Conservation (phyloP, 2,329 filamentous ascomycete species). For the Beauveria medogensis region DNA sequence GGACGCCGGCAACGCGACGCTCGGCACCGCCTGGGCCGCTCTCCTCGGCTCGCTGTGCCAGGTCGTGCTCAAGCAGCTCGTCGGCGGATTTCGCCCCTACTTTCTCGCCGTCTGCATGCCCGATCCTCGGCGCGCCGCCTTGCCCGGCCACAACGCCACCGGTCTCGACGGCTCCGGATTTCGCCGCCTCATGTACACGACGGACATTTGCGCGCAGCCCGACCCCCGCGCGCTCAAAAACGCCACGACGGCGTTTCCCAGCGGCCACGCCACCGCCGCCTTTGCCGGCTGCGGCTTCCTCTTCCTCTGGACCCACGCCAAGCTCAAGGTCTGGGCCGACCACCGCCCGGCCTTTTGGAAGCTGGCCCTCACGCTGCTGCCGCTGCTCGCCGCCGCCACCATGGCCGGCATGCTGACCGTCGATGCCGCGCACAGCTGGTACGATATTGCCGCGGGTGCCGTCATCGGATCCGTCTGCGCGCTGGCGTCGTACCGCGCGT, state of each 20-base stretch:
- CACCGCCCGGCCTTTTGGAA: conserved; percentile 63
- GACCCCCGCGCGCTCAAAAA: conserved; percentile 49
- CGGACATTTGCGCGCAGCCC: conserved; percentile 50
- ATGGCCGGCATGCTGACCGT: conserved; percentile 56
- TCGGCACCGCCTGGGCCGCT: conserved; percentile 53
- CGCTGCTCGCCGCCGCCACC: conserved; percentile 51
- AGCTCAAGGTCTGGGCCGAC: conserved; percentile 61
- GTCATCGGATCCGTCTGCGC: conserved; percentile 56
- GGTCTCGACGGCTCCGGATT: conserved; percentile 42
- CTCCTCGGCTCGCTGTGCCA: conserved; percentile 55
- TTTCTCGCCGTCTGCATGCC: conserved; percentile 59
- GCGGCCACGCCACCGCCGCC: conserved; percentile 57
- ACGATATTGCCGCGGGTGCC: conserved; percentile 57
- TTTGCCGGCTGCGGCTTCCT: conserved; percentile 58
- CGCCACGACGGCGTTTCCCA: conserved; percentile 57
- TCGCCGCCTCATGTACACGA: conserved; percentile 54
- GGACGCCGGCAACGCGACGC: conserved; percentile 54
- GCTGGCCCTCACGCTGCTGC: conserved; percentile 47
- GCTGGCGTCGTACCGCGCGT: conserved; percentile 55
- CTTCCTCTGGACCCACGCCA: conserved; percentile 62
- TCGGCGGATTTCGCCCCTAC: conserved; percentile 55
- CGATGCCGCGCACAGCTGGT: conserved; percentile 61
- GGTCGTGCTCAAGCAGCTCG: conserved; percentile 57
- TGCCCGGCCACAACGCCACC: conserved; percentile 26
- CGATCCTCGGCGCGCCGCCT: conserved; percentile 33